Conservation (phyloP, 1,139 yeast species). For the Kodamaea ohmeri region DNA sequence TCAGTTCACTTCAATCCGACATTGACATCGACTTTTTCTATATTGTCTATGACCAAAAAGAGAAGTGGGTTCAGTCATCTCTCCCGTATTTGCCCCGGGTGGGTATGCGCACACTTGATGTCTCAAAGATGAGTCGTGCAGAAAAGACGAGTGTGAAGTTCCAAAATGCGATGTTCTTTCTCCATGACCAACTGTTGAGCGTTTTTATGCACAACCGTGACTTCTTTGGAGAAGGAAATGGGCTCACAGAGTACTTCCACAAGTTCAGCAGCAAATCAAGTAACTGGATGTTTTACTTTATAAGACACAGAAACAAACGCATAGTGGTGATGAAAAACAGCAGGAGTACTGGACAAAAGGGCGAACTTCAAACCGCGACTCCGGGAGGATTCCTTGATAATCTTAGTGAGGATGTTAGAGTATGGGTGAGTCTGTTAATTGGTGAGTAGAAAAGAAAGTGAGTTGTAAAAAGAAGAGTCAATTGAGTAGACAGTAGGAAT, state of each 20-base stretch:
- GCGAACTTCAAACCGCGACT: conserved; percentile 12
- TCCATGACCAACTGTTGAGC: conserved; percentile 41
- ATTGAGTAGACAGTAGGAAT: not conserved
- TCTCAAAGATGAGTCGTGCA: conserved; percentile 11
- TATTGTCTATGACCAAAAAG: conserved; percentile 30
- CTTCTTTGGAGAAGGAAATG: conserved; percentile 21
- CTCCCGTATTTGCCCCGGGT: conserved; percentile 36
- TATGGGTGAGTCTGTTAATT: conserved; percentile 29
- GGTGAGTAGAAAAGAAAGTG: conserved; percentile 22
- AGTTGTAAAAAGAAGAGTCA: no score
- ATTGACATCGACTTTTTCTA: conserved; percentile 40
- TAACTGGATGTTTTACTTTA: conserved; percentile 48
- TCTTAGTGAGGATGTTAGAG: conserved; percentile 44
- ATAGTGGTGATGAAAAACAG: conserved; percentile 37
- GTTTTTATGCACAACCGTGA: conserved; percentile 27
- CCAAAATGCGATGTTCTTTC: conserved; percentile 33
- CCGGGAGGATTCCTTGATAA: conserved; percentile 42
- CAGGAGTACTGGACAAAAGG: conserved; percentile 6
- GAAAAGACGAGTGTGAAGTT: conserved; percentile 15
- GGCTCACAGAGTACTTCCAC: conserved; percentile 39
- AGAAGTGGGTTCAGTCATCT: conserved; percentile 34
- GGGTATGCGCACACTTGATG: conserved; percentile 10
- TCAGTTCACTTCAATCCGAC: conserved; percentile 31
- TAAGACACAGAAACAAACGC: conserved; percentile 29
- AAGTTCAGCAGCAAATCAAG: conserved; percentile 39